Base-by-base conservation (phyloP, 2,329 filamentous ascomycete genomes). In the Chlorencoelia australis region DNA sequence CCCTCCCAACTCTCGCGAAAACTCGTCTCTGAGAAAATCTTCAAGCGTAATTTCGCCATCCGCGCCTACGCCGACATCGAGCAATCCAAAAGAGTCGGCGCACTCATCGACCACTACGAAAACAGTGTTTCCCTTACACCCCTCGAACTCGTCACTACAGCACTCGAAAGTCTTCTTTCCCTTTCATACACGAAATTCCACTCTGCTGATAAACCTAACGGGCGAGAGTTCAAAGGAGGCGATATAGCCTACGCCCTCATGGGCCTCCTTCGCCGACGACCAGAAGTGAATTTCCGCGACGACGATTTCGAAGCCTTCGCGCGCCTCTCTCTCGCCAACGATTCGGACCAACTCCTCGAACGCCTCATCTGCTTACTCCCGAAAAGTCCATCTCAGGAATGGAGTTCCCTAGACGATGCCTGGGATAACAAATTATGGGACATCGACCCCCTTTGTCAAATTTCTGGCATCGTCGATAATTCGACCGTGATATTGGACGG, bases 341-440 rank as follows among this genome's bases (percentile, higher is more conserved):
- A 59, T 31, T 56, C 44, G 35, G 52, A 58, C 33, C 43, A 40
- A 6, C 46, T 58, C 6, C 45, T 58, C 4, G 56, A 59, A 37
- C 45, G 55, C n/a, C 44, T 58, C 31, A 41, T 56, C 4, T 52
- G 49, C 4, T 35, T 54, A 7, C 40, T 43, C 21, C 42, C 44
- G 4, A 35, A 25, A n/a, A 11, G 22, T 16, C 24, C n/a, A 6
- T 19, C 18, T 15, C 37, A 44, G 13, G 33, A 44, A 5, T 48
- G 46, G 29, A 45, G 52, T n/a, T 42, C 44, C 4, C 33, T 45
- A 8, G 33, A 40, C 6, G 57, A 58, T 38, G 46, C 46, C 17
- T 56, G 47, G 21, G 44, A 41, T 5, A 47, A 46, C 10, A 53
- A 51, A 17, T 42, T 58, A 4, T 58, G 55, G 52, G 53, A 58